Conservation (phyloP, 1,284 basidiomycete genomes). For the Apiotrichum sp. region DNA sequence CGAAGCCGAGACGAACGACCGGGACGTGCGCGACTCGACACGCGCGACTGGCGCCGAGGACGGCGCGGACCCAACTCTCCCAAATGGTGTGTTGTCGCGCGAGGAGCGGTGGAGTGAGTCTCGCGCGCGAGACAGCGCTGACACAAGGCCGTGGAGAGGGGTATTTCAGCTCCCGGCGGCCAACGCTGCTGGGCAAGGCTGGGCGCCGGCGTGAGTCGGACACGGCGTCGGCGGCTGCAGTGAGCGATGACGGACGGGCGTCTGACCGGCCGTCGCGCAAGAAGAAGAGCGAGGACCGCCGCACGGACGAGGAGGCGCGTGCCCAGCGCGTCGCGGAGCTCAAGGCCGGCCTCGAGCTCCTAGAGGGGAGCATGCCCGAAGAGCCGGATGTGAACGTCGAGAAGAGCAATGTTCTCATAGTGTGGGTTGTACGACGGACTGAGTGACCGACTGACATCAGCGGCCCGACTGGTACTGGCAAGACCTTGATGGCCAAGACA, state of each 20-base stretch:
- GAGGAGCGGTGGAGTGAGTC: conserved; percentile 41
- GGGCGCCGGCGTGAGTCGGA: background rate
- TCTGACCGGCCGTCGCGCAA: background rate
- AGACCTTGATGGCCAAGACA: conserved; percentile 78
- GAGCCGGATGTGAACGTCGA: conserved; percentile 55
- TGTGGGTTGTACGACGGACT: conserved; percentile 52
- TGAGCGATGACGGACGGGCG: background rate
- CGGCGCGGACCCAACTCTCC: conserved; percentile 35
- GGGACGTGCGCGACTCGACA: conserved; percentile 24
- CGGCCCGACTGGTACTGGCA: conserved; percentile 56
- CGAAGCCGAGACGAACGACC: conserved; percentile 21
- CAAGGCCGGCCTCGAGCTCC: conserved; percentile 10
- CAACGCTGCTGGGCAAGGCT: conserved; percentile 38
- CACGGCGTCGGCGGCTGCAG: background rate
- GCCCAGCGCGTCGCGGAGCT: conserved; percentile 10
- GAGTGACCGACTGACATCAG: conserved; percentile 21
- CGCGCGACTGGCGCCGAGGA: conserved; percentile 25
- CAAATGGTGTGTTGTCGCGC: conserved; percentile 29
- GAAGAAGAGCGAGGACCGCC: conserved; percentile 4
- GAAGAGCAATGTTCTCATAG: conserved; percentile 86
- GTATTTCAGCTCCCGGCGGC: conserved; percentile 48
- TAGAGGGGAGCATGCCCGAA: background rate
- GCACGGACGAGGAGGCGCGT: too few species aligned
- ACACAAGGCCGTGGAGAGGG: conserved; percentile 30
- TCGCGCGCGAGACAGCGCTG: conserved; percentile 14